Evolutionary conservation across 2,329 filamentous ascomycete species (phyloP).

Genomic region (Epichloe gansuensis): DNA sequence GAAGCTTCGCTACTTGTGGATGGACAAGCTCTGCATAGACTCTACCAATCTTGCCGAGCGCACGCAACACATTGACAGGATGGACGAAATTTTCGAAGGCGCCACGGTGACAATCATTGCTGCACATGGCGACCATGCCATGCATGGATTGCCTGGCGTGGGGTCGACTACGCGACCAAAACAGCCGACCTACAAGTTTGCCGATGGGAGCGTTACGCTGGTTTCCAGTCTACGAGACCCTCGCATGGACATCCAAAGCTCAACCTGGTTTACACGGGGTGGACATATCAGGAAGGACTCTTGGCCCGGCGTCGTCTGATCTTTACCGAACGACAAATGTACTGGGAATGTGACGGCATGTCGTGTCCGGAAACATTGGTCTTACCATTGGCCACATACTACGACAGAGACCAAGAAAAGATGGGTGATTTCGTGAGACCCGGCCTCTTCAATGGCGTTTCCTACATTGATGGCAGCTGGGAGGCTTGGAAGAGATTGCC

Average conservation of each 20-base stretch:
- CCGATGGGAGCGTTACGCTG: slow-evolving; percentile 19
- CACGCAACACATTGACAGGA: slow-evolving; percentile 20
- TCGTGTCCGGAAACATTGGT: slow-evolving; percentile 23
- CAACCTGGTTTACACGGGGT: slow-evolving; percentile 25
- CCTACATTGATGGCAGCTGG: slow-evolving; percentile 24
- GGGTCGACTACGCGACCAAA: slow-evolving; percentile 14
- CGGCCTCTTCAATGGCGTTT: slow-evolving; percentile 23
- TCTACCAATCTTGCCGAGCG: slow-evolving; percentile 13
- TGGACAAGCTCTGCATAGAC: slow-evolving; percentile 25
- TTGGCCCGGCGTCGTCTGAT: slow-evolving; percentile 24
- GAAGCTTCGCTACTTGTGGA: slow-evolving; percentile 25
- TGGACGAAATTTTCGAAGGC: slow-evolving; percentile 26
- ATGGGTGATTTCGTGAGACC: slow-evolving; percentile 25
- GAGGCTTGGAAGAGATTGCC: slow-evolving; percentile 22
- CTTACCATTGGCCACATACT: slow-evolving; percentile 20
- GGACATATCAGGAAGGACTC: slow-evolving; percentile 28
- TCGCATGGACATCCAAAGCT: slow-evolving; percentile 17
- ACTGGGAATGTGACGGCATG: slow-evolving; percentile 28
- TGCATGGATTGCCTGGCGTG: slow-evolving; percentile 23
- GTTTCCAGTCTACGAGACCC: slow-evolving; percentile 22
- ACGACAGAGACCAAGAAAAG: slow-evolving; percentile 20
- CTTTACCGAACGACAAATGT: slow-evolving; percentile 28
- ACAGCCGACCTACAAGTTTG: slow-evolving; percentile 21
- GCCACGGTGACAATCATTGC: slow-evolving; percentile 27
- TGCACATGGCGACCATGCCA: slow-evolving; percentile 21